Percentiles rank a stretch among this genome's conserved stretches.
Evolutionary conservation across 1,284 basidiomycete genomes (phyloP).

Genomic region (Microbotryum scabiosae): DNA sequence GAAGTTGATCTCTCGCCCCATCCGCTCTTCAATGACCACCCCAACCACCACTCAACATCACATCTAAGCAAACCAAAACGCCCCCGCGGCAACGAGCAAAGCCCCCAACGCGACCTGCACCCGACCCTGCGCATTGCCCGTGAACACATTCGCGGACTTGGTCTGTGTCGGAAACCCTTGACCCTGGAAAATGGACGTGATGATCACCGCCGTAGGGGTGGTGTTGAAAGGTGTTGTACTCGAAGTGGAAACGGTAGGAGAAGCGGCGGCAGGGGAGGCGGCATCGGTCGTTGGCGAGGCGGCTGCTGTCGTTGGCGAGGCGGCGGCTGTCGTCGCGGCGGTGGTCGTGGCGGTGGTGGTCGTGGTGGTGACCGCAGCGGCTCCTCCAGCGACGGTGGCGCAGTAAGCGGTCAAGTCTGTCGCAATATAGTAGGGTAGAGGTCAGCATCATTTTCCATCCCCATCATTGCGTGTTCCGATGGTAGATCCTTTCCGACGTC

Average conservation of each 20-base stretch:
- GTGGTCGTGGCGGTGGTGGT: not conserved
- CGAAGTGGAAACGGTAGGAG: not conserved
- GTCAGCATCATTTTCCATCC: too few relatives aligned
- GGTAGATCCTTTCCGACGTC: too few relatives aligned
- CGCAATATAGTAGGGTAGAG: too few relatives aligned
- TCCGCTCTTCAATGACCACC: too few relatives aligned
- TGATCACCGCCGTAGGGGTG: not conserved
- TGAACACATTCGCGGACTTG: not conserved
- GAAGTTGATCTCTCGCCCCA: too few relatives aligned
- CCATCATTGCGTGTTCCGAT: not conserved
- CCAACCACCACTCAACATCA: too few relatives aligned
- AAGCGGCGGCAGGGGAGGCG: not conserved
- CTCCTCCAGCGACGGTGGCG: not conserved
- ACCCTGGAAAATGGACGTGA: not conserved
- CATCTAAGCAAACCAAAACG: too few relatives aligned
- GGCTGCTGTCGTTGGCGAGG: not conserved
- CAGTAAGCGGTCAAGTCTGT: conserved; percentile 1
- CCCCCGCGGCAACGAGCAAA: too few relatives aligned
- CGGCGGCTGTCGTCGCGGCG: not conserved
- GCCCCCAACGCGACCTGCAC: too few relatives aligned
- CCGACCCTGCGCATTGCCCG: not conserved
- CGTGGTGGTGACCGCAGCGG: not conserved
- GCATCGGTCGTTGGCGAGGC: not conserved
- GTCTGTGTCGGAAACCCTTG: conserved; percentile 1
- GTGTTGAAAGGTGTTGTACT: not conserved